Percentiles rank a stretch among this genome's conserved stretches.
phyloP scores from a whole-genome alignment of 2,329 filamentous ascomycete genomes.

The Epichloe hybrida region DNA sequence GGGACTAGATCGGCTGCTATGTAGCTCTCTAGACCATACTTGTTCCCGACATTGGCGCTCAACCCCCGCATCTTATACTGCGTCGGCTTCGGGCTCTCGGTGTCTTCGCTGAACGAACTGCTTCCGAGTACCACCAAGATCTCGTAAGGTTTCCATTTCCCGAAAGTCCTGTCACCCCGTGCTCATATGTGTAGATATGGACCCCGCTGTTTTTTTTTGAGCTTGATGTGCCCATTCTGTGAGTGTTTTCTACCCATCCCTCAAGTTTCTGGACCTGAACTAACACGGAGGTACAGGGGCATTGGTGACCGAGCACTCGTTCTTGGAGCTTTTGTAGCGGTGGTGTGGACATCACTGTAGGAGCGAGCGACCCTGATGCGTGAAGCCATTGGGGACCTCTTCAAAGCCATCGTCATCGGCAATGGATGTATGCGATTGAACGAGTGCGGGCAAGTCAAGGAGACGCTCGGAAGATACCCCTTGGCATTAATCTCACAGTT shows the following conservation, averaged over 20 bases:
- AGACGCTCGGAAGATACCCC: too few species aligned
- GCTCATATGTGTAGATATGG: constrained; percentile 37
- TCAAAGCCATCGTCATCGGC: too few species aligned
- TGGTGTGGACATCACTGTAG: too few species aligned
- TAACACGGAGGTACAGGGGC: constrained; percentile 3
- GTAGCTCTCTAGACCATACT: constrained; percentile 43
- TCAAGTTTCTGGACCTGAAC: too few species aligned
- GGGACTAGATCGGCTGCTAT: too few species aligned
- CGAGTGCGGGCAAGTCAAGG: too few species aligned
- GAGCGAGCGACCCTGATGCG: too few species aligned
- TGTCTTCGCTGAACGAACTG: constrained; percentile 58
- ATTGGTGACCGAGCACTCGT: constrained; percentile 72
- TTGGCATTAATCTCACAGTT: too few species aligned
- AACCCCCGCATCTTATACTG: constrained; percentile 57
- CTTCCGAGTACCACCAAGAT: constrained; percentile 76
- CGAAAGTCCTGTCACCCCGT: constrained; percentile 5
- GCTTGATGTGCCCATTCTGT: constrained; percentile 19
- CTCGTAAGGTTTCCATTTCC: constrained; percentile 14
- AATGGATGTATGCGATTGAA: too few species aligned
- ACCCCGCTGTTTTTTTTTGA: constrained; percentile 40
- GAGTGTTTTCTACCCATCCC: neutral
- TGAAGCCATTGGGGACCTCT: too few species aligned
- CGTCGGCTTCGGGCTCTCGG: constrained; percentile 49
- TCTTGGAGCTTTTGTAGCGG: constrained; percentile 25
- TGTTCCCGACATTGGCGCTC: constrained; percentile 48